These are phyloP conservation scores for Entophlyctis luteolus DNA, from an alignment of 192 early-diverging fungal species.

Conservation along the genomic window DNA sequence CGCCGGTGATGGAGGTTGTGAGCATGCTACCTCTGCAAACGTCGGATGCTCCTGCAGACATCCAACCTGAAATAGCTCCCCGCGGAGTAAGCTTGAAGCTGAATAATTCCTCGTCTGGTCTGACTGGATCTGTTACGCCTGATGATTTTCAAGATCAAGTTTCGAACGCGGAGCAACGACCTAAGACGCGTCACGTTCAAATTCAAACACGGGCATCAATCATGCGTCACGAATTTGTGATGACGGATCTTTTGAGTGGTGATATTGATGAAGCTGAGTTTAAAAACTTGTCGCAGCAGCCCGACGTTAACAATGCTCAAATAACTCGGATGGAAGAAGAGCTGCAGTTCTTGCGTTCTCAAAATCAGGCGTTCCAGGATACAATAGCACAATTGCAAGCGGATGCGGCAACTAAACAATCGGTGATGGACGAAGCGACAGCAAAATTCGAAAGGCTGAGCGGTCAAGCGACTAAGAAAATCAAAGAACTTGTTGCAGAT, in stretches of 20 bases:
- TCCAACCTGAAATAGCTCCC: conserved; percentile 8
- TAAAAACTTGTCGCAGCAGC: background rate
- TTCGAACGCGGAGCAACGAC: background rate
- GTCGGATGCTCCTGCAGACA: background rate
- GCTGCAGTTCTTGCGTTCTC: conserved; percentile 7
- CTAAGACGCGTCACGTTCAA: conserved; percentile 47
- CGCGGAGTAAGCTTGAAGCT: conserved; percentile 14
- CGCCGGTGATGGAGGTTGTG: conserved; percentile 7
- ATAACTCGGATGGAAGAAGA: conserved; percentile 17
- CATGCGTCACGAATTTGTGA: conserved; percentile 11
- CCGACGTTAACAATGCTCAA: background rate
- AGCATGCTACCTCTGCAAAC: conserved; percentile 3
- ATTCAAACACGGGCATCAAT: conserved; percentile 42
- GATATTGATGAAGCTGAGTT: background rate
- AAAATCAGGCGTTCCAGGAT: conserved; percentile 3
- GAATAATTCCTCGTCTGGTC: background rate
- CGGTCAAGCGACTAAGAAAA: conserved; percentile 43
- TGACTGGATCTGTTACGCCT: background rate
- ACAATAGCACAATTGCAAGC: background rate
- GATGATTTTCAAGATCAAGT: background rate
- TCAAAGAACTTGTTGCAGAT: conserved; percentile 48
- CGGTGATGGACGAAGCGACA: conserved; percentile 26
- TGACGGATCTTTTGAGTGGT: conserved; percentile 17
- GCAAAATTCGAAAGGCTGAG: conserved; percentile 39
- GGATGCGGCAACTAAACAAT: conserved; percentile 17